Percentiles rank a stretch among this genome's conserved stretches.
These are phyloP conservation scores for Calonectria henricotiae DNA, from an alignment of 2,329 filamentous ascomycete species.

Conservation along the genomic window DNA sequence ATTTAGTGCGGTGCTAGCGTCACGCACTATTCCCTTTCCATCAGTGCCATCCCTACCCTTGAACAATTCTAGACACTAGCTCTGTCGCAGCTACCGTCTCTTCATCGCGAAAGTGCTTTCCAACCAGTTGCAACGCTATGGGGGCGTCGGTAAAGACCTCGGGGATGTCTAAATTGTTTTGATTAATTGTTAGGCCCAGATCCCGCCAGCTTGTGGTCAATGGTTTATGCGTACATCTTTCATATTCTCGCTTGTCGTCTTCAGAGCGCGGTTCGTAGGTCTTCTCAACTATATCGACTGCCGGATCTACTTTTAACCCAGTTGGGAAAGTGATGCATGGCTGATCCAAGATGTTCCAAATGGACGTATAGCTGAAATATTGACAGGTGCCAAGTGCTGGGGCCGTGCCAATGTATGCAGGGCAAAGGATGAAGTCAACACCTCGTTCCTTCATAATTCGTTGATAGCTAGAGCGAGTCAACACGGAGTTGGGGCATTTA, in stretches of 20 bases:
- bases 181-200: background rate
- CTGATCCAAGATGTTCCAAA: conserved; percentile 56
- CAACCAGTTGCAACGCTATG: conserved; percentile 47
- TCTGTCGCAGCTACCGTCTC: conserved; percentile 41
- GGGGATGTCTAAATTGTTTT: conserved; percentile 4
- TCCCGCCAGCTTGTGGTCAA: background rate
- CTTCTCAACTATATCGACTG: conserved; percentile 33
- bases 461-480: conserved; percentile 26
- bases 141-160: conserved; percentile 41
- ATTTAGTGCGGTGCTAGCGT: too few relatives aligned
- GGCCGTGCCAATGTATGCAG: conserved; percentile 48
- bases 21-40: background rate
- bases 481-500: background rate
- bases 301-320: conserved; percentile 36
- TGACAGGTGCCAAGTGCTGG: conserved; percentile 43
- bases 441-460: conserved; percentile 44
- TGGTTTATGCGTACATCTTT: background rate
- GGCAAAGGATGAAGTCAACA: conserved; percentile 53
- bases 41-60: background rate
- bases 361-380: conserved; percentile 54
- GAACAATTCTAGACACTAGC: conserved; percentile 35
- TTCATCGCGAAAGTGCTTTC: conserved; percentile 47
- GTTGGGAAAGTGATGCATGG: conserved; percentile 52
- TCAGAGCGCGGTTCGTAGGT: conserved; percentile 14
- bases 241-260: conserved; percentile 5